Base-by-base conservation (phyloP, 2,329 filamentous ascomycete genomes). In the Anthostomella pinea region DNA sequence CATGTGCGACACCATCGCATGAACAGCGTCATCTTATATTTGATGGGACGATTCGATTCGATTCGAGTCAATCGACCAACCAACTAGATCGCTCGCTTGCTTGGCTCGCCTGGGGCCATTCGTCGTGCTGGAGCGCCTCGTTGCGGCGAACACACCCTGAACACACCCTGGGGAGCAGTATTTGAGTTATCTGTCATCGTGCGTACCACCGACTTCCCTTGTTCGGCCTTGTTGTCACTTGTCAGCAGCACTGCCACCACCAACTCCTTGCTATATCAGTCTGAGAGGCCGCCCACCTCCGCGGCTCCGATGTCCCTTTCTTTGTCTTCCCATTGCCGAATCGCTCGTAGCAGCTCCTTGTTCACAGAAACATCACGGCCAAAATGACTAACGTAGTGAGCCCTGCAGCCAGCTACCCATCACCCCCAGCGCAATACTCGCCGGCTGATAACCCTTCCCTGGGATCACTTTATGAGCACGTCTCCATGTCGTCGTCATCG, bases 401-500 rank as follows among this genome's bases (percentile, higher is more conserved):
- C 14, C 39, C 52, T 25, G 44, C 57, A 59, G 61, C 52, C 45
- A 48, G 54, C 41, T 67, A 65, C 48, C 60, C 59, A 39, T 62
- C 62, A 20, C 62, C 64, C 39, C 56, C 59, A 30, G 54, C 53
- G 28, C 57, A 57, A 20, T 57, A 56, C 33, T 60, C 58, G 16
- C 54, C 58, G 5, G 49, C 57, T 32, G 56, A 58, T 14, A 58
- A 55, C 30, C 56, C 54, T 10, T 59, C 58, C 6, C 35, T 60
- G 27, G 51, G 56, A 23, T 61, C 56, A 34, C 48, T 57, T 10
- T 57, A 62, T 53, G 59, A 63, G 39, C 49, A 51, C 33, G 48
- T 53, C 38, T 57, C 61, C 33, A 71, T 74, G 63, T 64, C 69
- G 24, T 69, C 71, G n/a, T 70, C 72, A 7, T 45, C 68, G 29